Percentiles rank a stretch among this genome's conserved stretches.
Conservation (phyloP, 768 basidiomycete species). For the Amanita rubescens region DNA sequence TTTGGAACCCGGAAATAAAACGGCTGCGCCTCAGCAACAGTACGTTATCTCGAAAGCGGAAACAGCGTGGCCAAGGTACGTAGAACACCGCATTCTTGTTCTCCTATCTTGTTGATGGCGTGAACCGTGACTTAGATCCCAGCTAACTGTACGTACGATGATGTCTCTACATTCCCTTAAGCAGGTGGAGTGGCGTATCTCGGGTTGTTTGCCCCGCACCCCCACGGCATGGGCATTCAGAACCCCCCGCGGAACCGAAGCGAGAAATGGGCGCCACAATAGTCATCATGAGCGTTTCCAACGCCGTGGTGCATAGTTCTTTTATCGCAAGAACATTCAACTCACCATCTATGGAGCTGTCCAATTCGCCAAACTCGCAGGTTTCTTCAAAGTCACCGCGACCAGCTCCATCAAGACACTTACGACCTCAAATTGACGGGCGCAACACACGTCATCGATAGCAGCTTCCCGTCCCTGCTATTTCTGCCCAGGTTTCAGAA, state of each 20-base stretch:
- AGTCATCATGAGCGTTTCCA: slow-evolving; percentile 19
- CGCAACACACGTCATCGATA: slow-evolving; percentile 32
- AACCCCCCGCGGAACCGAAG: slow-evolving; percentile 9
- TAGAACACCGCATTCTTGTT: background rate
- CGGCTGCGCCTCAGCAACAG: slow-evolving; percentile 32
- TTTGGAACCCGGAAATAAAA: slow-evolving; percentile 21
- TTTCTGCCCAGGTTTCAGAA: slow-evolving; percentile 9
- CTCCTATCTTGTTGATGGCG: slow-evolving; percentile 8
- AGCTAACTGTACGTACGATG: slow-evolving; percentile 31
- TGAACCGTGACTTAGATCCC: slow-evolving; percentile 27
- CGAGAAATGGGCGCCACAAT: slow-evolving; percentile 9
- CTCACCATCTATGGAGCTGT: slow-evolving; percentile 26
- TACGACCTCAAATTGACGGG: slow-evolving; percentile 28
- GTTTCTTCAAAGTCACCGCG: slow-evolving; percentile 35
- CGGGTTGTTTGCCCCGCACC: slow-evolving; percentile 16
- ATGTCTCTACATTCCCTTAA: slow-evolving; percentile 35
- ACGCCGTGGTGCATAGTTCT: slow-evolving; percentile 21
- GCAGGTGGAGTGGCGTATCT: slow-evolving; percentile 35
- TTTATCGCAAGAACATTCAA: background rate
- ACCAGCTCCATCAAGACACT: slow-evolving; percentile 23
- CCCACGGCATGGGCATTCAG: slow-evolving; percentile 11
- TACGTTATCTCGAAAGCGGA: slow-evolving; percentile 22
- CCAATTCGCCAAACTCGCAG: slow-evolving; percentile 28
- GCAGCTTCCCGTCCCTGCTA: background rate
- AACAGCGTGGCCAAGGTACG: slow-evolving; percentile 26